Percentiles rank a stretch among this genome's conserved stretches.
These are phyloP conservation scores for Thalassiosira exigua DNA, from an alignment of 352 stramenopile species.

Conservation along the genomic window DNA sequence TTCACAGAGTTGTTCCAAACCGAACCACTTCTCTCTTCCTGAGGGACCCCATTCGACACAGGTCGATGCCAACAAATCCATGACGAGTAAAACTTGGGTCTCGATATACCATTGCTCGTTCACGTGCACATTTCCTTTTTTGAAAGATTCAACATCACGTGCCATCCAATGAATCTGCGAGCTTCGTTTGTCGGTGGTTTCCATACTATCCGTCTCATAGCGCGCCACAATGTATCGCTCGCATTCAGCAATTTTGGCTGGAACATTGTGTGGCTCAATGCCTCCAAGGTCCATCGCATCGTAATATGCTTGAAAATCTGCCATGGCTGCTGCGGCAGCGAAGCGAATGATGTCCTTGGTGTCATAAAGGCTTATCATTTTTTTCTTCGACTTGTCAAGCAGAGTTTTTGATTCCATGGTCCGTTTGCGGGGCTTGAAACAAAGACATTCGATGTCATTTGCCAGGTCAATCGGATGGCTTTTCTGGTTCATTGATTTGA, in stretches of 20 bases:
- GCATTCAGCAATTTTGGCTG: constrained; percentile 14
- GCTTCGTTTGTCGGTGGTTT: background rate
- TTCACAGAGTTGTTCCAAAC: constrained; percentile 33
- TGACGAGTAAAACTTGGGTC: constrained; percentile 57
- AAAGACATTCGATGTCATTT: constrained; percentile 23
- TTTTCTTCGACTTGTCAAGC: background rate
- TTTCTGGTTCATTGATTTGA: constrained; percentile 12
- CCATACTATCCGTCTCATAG: constrained; percentile 1
- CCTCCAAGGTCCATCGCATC: constrained; percentile 41
- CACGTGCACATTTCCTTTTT: constrained; percentile 29
- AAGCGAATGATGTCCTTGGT: constrained; percentile 9
- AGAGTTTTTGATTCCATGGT: constrained; percentile 12
- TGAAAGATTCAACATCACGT: constrained; percentile 42
- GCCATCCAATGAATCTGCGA: constrained; percentile 45
- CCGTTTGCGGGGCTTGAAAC: constrained; percentile 21
- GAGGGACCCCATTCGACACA: constrained; percentile 31
- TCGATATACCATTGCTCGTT: constrained; percentile 62
- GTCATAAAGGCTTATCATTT: constrained; percentile 23
- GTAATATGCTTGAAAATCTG: constrained; percentile 59
- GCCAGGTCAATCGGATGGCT: constrained; percentile 14
- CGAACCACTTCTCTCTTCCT: constrained; percentile 9
- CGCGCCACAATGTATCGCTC: constrained; percentile 27
- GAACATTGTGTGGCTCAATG: constrained; percentile 4
- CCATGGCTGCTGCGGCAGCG: constrained; percentile 31
- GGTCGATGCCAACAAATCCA: constrained; percentile 35